phyloP scores from a whole-genome alignment of 176 grass and related monocot genomes.

The Musa beccarii region DNA sequence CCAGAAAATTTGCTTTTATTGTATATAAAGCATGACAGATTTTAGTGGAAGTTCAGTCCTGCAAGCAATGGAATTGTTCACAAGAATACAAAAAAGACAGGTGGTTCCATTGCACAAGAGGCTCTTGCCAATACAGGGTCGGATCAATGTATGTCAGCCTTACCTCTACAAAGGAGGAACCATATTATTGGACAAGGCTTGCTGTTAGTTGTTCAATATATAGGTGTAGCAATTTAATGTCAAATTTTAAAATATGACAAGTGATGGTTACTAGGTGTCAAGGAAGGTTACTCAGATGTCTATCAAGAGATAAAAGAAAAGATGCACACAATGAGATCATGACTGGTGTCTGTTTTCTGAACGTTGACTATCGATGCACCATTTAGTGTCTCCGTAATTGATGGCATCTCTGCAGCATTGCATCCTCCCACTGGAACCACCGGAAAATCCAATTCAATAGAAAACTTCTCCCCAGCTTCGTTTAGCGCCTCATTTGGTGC shows the following conservation, averaged over 20 bases:
- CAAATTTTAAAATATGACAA: not conserved
- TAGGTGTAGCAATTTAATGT: too few relatives aligned
- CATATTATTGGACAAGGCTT: too few relatives aligned
- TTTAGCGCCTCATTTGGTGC: slow-evolving; percentile 1
- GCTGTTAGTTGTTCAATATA: too few relatives aligned
- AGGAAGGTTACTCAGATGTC: not conserved
- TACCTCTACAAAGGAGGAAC: too few relatives aligned
- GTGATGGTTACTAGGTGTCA: not conserved
- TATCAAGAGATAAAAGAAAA: slow-evolving; percentile 1
- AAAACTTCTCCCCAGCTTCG: slow-evolving; percentile 29
- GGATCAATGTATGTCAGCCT: too few relatives aligned
- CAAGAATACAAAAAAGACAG: too few relatives aligned
- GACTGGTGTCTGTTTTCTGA: slow-evolving; percentile 28
- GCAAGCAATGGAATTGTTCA: not conserved
- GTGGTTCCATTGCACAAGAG: too few relatives aligned
- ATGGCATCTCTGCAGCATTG: slow-evolving; percentile 22
- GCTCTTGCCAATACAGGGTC: too few relatives aligned
- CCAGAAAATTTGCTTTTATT: not conserved
- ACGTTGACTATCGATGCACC: slow-evolving; percentile 36
- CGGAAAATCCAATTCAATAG: slow-evolving; percentile 63
- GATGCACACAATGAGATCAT: slow-evolving; percentile 44
- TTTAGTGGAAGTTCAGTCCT: not conserved
- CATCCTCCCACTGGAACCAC: slow-evolving; percentile 33
- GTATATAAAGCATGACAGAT: not conserved
- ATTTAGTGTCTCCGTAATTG: slow-evolving; percentile 55